Evolutionary conservation across 192 early-diverging fungal species (phyloP).

Genomic region (Coemansia sp.): DNA sequence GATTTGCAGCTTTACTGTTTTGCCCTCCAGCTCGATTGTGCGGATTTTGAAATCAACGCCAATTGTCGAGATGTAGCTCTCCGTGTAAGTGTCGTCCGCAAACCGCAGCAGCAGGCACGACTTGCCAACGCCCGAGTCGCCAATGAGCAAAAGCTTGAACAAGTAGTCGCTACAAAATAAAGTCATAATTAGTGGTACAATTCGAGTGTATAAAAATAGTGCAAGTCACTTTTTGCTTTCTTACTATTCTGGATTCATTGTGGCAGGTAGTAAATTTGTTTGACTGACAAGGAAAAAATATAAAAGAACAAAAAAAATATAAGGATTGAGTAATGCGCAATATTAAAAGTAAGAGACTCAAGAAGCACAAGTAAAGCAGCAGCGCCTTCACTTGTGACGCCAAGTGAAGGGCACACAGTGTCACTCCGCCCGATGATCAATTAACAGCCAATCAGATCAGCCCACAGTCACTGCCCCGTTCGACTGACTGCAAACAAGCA

Average conservation of each 20-base stretch:
- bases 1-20: constrained; percentile 98
- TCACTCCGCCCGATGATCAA: neutral
- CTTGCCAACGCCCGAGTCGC: constrained; percentile 98
- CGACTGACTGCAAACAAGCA: neutral
- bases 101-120: constrained; percentile 96
- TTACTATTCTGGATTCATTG: constrained; percentile 60
- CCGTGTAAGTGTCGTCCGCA: constrained; percentile 98
- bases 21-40: constrained; percentile 98
- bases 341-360: neutral
- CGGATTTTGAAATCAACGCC: constrained; percentile 99
- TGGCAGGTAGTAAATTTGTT: neutral
- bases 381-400: no score
- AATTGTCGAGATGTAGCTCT: constrained; percentile 98
- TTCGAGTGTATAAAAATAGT: neutral
- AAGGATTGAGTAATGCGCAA: neutral
- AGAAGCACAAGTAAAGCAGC: neutral
- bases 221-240: constrained; percentile 1
- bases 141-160: constrained; percentile 99
- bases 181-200: neutral
- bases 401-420: neutral
- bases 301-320: constrained; percentile 2
- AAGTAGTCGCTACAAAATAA: constrained; percentile 85
- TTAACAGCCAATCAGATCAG: neutral
- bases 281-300: neutral
- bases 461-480: neutral